phyloP scores from a whole-genome alignment of 2,329 filamentous ascomycete genomes.

The Ilyonectria sp. region DNA sequence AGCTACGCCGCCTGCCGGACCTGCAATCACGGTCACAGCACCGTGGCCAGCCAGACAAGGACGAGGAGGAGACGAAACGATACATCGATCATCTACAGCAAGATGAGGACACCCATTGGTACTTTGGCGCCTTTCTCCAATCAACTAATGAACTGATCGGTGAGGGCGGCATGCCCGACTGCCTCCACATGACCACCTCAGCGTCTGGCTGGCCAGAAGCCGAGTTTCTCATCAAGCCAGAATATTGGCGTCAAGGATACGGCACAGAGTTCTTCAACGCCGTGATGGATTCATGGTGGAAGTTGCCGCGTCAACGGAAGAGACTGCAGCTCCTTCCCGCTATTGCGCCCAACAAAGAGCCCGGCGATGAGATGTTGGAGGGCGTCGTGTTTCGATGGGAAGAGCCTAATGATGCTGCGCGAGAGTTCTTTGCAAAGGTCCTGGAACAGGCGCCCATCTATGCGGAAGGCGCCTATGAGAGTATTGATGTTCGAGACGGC shows the following conservation, averaged over 20 bases:
- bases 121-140: conserved; percentile 37
- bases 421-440: conserved; percentile 34
- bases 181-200: conserved; percentile 29
- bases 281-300: conserved; percentile 39
- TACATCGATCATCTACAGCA: conserved; percentile 26
- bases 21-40: conserved; percentile 27
- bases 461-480: conserved; percentile 33
- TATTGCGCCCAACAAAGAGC: conserved; percentile 20
- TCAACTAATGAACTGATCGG: conserved; percentile 37
- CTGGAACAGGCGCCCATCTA: conserved; percentile 31
- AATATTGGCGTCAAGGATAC: conserved; percentile 36
- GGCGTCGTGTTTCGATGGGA: conserved; percentile 37
- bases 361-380: conserved; percentile 33
- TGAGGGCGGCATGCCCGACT: conserved; percentile 36
- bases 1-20: conserved; percentile 27
- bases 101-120: conserved; percentile 35
- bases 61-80: conserved; percentile 34
- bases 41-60: conserved; percentile 32
- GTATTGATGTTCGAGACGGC: conserved; percentile 33
- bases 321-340: conserved; percentile 32
- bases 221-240: conserved; percentile 37
- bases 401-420: conserved; percentile 28
- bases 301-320: conserved; percentile 33
- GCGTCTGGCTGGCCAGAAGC: conserved; percentile 40
- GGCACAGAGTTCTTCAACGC: conserved; percentile 34